Evolutionary conservation across 768 basidiomycete species (phyloP).

Genomic region (Coprinopsis cinerea): DNA sequence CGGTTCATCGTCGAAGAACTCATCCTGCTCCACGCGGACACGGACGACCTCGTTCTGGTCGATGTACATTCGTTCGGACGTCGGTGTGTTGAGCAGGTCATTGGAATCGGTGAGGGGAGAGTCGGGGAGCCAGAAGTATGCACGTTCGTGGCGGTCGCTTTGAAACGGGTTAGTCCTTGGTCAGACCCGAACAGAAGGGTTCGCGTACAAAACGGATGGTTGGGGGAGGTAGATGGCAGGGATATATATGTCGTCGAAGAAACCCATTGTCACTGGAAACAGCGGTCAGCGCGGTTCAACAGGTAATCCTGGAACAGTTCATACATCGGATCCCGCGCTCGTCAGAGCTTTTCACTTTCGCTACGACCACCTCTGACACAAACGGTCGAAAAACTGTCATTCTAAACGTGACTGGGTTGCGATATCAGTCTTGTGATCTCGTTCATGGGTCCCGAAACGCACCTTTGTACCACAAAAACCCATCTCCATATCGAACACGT

Average conservation of each 20-base stretch:
- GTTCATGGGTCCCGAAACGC: conserved; percentile 12
- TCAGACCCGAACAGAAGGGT: neutral
- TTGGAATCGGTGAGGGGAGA: conserved; percentile 45
- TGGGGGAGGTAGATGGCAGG: conserved; percentile 75
- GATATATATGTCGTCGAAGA: conserved; percentile 93
- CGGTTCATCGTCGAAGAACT: conserved; percentile 83
- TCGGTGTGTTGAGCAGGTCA: conserved; percentile 65
- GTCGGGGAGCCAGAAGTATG: conserved; percentile 78
- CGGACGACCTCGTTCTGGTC: conserved; percentile 72
- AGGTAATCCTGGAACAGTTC: conserved; percentile 21
- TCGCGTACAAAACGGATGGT: conserved; percentile 68
- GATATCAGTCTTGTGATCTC: conserved; percentile 6
- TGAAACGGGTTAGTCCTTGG: conserved; percentile 1
- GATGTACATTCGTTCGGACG: conserved; percentile 71
- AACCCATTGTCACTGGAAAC: conserved; percentile 69
- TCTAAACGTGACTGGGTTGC: conserved; percentile 68
- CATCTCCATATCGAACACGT: conserved; percentile 91
- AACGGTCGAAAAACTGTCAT: conserved; percentile 92
- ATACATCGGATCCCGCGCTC: conserved; percentile 78
- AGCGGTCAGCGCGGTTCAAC: neutral
- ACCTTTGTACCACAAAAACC: conserved; percentile 94
- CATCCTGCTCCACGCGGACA: conserved; percentile 73
- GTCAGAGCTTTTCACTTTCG: conserved; percentile 83
- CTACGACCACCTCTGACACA: conserved; percentile 81
- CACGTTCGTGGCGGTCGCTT: conserved; percentile 78